Evolutionary conservation across 1,284 basidiomycete genomes (phyloP), one percentile per base, ranked within the genome.

Genomic region (Tranzscheliella williamsii): DNA sequence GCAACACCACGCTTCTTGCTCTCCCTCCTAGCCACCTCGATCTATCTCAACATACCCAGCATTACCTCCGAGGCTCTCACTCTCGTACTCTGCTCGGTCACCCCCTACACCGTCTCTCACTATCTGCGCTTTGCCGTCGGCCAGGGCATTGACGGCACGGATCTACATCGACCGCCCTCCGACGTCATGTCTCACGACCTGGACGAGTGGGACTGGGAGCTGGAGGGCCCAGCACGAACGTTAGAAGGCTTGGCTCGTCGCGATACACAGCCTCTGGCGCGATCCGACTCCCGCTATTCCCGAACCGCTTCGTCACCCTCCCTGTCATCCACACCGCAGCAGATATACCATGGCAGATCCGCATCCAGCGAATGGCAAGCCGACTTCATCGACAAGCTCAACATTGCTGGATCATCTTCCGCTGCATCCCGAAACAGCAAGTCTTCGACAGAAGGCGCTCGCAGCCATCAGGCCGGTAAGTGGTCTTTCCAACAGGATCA

Each of bases 61-160:
- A 77, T 92, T 22, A 85, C 88, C 17, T 84, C 87, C 1, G 86
- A 90, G 61, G 86, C 89, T 0, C 81, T 93, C 18, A 81, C 84
- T 0, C 81, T 85, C 39, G 84, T 94, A 18, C 81, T 92, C 20
- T 83, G 81, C 49, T 88, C 89, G 0, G 82, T 94, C 31, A 87
- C 90, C 0, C 91, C 91, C 0, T 83, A 82, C 52, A 93, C 91
- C 0, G 84, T 88, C 29, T 73, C 85, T 0, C 83, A 83, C 13
- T 95, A 94, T 76, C 84, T 95, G 34, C 82, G 85, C 43, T 95
- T 94, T 75, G 88, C 91, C 0, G 82, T 87, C 6, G 92, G 92
- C 9, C 83, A 83, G 23, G 84, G 86, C 4, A 84, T 91, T 21
- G 83, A 84, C 5, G 72, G 78, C 0, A 79, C 82, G 35, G 75